Evolutionary conservation across 768 basidiomycete species (phyloP), one percentile per base, ranked within the genome.

Genomic region (Hydnomerulius pinastri): DNA sequence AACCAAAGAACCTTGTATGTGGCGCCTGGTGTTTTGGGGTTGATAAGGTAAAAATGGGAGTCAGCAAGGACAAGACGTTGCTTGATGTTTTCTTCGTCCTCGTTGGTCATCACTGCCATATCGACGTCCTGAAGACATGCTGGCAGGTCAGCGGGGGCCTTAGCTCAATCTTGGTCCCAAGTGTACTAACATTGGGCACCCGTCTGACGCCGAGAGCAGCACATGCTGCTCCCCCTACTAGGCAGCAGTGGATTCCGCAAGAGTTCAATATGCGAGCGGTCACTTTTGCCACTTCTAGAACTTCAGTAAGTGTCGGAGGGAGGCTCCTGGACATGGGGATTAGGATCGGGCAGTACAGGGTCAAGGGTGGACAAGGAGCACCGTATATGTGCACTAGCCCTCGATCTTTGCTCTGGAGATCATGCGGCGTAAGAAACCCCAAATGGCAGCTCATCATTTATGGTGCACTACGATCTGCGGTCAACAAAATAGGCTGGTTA

Each of bases 1-100:
- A 70, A 76, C 70, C 72, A 77, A 1, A 78, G 60, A 0, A 78
- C 73, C 28, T 66, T 58, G 61, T 77, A 76, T 0, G 74, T 73
- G n/a, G 73, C 71, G 0, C 27, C 44, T 7, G 69, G 71, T 53
- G 75, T 69, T 30, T 60, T 66, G 2, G 76, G 69, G 1, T 64
- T 57, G 11, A 74, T 59, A 48, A 74, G 67, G 55, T 65, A 73
- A 56, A 77, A 80, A 1, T 61, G 60, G 25, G 56, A 6, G 56
- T 75, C 59, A 7, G 30, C 46, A 1, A 44, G 42, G 15, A 64
- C 63, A 25, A 81, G 58, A 33, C 71, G 59, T 7, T 43, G 50
- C 51, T 81, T 80, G 51, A 81, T 42, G 67, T 6, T 59, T 55
- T 57, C 77, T 77, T 32, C 64, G 58, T 70, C 57, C 7, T 29